Conservation (phyloP, 768 basidiomycete species). For the Dacryopinax primogenitus region DNA sequence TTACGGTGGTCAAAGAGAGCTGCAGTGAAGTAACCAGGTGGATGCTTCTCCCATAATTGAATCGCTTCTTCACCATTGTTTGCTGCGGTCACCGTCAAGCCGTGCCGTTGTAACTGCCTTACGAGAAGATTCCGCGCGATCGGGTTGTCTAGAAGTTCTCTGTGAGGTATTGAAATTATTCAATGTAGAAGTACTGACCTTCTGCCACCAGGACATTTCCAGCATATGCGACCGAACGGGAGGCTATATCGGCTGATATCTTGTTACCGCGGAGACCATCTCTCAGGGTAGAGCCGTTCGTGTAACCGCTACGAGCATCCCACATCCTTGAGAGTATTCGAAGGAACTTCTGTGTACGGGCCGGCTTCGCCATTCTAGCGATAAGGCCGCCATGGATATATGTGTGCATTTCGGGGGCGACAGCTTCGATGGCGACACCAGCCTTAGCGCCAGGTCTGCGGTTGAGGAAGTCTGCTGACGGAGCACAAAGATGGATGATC, state of each 20-base stretch:
- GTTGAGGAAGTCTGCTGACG: constrained; percentile 33
- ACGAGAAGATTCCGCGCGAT: constrained; percentile 55
- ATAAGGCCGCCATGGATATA: constrained; percentile 23
- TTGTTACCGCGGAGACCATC: constrained; percentile 30
- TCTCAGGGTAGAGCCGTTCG: constrained; percentile 27
- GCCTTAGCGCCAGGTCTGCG: neutral
- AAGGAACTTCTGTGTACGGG: constrained; percentile 45
- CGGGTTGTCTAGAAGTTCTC: constrained; percentile 42
- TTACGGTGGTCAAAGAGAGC: constrained; percentile 65
- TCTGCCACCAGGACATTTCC: constrained; percentile 63
- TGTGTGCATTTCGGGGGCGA: neutral
- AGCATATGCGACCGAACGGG: constrained; percentile 36
- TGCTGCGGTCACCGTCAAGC: constrained; percentile 49
- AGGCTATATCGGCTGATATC: constrained; percentile 36
- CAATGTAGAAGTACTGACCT: constrained; percentile 31
- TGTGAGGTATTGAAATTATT: neutral
- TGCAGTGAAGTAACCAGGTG: constrained; percentile 54
- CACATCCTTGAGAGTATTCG: constrained; percentile 50
- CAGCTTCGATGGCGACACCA: neutral
- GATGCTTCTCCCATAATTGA: constrained; percentile 51
- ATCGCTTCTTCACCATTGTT: constrained; percentile 56
- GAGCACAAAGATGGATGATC: constrained; percentile 59
- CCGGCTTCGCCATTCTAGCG: constrained; percentile 58
- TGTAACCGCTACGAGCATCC: constrained; percentile 33
- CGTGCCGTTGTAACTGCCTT: constrained; percentile 50